Base-by-base conservation (phyloP, 768 basidiomycete genomes). In the Suillus variegatus region DNA sequence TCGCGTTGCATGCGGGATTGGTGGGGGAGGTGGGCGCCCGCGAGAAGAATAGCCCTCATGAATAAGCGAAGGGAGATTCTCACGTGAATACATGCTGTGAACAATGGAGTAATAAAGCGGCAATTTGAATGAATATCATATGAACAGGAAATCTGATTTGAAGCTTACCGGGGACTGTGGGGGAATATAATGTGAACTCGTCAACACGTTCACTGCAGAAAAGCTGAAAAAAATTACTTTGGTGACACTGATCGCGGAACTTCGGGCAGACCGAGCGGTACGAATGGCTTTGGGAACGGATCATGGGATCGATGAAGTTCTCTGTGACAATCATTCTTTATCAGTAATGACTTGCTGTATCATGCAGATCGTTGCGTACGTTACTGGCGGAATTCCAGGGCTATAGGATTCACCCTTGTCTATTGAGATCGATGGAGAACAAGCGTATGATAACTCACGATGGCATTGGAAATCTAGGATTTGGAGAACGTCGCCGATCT, bases 91-190 rank as follows among this genome's bases (percentile, higher is more conserved):
- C 38, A 66, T 2, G 18, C 73, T 76, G 64, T 44, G 51, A 54
- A 4, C 40, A 32, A 28, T 9, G 25, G 35, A 54, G 16, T 32
- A 51, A 56, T 25, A 49, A 22, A 65, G 64, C 57, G 57, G 63
- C 69, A 61, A 54, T 5, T 54, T 32, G 18, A 32, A 75, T 69
- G 14, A 60, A 62, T 35, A 18, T 38, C 12, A 35, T 9, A 14
- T 51, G 62, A 61, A 62, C 61, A 28, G 52, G 46, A 61, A 63
- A 58, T 63, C 51, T 58, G 36, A 68, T 13, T n/a, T 40, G n/a
- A 44, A 60, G 72, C 75, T 76, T 70, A 76, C 75, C 66, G 58
- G 55, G 68, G 51, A 51, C 74, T 75, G 51, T 5, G 28, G 47
- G 8, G n/a, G 54, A 40, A 62, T 40, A 58, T 25, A 35, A 25